Evolutionary conservation across 2,329 filamentous ascomycete genomes (phyloP), one percentile per base, ranked within the genome.

Genomic region (Phialophora macrospora): DNA sequence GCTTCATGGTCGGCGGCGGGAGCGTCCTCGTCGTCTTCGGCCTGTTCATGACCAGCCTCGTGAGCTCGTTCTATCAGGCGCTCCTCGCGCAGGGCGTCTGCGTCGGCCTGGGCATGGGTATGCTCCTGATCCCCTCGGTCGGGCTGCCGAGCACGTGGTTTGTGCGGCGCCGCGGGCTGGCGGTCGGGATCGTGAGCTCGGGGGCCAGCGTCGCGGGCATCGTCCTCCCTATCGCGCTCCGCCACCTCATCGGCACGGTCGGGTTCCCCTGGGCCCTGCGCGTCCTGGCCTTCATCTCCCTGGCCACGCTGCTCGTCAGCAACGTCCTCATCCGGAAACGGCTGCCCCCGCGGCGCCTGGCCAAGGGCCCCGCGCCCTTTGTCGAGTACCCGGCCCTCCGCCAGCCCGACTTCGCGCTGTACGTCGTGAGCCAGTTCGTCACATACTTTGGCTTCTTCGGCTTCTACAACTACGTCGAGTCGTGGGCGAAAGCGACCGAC

Each of bases 31-130:
- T 51, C 24, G 48, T 51, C 22, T 51, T 51, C 14, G 48, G 48
- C 20, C 24, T 51, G n/a, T 26, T 51, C 24, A 51, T 51, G 48
- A 51, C 48, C 20, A 51, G 48, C 24, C 20, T 51, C 24, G 48
- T 28, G 20, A 26, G 17, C 48, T 17, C 7, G 22, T 51, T 24
- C 48, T 26, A 28, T 11, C 48, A 51, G 20, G 24, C 24, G 11
- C 48, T 51, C 11, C 48, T 51, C 4, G 48, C 48, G 20, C 48
- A 51, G 20, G 48, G 48, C 4, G 20, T 51, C 9, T 51, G 48
- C 48, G 48, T 51, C 9, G 48, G 48, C 3, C 9, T 51, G 9
- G 48, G 48, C 24, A 51, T 28, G 24, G 48, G 48, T 22, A 3
- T 22, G 20, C 24, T 51, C 9, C 24, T 51, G 20, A 51, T 28